Evolutionary conservation across 768 basidiomycete species (phyloP).

Genomic region (Russula sp.): DNA sequence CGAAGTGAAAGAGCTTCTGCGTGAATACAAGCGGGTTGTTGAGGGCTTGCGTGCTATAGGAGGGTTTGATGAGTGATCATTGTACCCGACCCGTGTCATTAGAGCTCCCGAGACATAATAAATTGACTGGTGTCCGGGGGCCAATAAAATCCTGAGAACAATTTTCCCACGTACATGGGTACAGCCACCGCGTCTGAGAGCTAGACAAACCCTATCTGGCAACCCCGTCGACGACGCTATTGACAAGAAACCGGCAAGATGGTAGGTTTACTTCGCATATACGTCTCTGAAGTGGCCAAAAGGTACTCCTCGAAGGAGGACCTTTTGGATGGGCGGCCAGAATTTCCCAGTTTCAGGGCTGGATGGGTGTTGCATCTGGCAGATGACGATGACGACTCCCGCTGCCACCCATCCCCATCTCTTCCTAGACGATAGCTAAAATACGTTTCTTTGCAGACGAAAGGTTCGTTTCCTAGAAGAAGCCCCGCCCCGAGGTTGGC

Average conservation of each 20-base stretch:
- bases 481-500: background rate
- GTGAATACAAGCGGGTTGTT: slow-evolving; percentile 74
- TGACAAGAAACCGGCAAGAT: slow-evolving; percentile 36
- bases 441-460: slow-evolving; percentile 48
- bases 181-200: slow-evolving; percentile 8
- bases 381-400: slow-evolving; percentile 38
- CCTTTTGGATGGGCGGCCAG: slow-evolving; percentile 22
- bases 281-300: slow-evolving; percentile 13
- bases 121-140: slow-evolving; percentile 1
- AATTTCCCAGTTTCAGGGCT: slow-evolving; percentile 25
- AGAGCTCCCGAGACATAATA: background rate
- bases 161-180: slow-evolving; percentile 11
- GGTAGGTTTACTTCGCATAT: slow-evolving; percentile 35
- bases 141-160: too few relatives aligned
- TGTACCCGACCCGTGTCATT: background rate
- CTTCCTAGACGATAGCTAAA: slow-evolving; percentile 19
- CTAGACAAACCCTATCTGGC: slow-evolving; percentile 20
- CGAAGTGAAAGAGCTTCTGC: slow-evolving; percentile 73
- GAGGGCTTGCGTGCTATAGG: slow-evolving; percentile 54
- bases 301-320: too few relatives aligned
- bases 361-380: slow-evolving; percentile 27
- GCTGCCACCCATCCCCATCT: slow-evolving; percentile 10
- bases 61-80: slow-evolving; percentile 29
- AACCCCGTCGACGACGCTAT: slow-evolving; percentile 23
- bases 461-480: slow-evolving; percentile 46